These are phyloP conservation scores for Monascus ruber DNA, from an alignment of 2,329 filamentous ascomycete species.

Conservation along the genomic window DNA sequence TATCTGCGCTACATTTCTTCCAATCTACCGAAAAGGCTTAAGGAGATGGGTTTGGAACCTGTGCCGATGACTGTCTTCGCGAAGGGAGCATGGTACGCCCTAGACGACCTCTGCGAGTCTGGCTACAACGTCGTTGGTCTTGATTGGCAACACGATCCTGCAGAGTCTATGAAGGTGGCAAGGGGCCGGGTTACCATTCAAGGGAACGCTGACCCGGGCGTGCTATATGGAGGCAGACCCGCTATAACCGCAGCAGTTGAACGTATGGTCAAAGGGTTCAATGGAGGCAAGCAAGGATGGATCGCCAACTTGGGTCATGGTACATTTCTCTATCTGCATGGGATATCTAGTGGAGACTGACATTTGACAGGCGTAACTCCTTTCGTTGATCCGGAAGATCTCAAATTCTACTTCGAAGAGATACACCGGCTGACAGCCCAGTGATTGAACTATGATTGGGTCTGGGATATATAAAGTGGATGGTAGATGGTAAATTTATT, in stretches of 20 bases:
- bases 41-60: conserved; percentile 60
- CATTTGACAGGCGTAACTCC: conserved; percentile 66
- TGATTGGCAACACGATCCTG: conserved; percentile 88
- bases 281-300: conserved; percentile 77
- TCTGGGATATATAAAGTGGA: neutral
- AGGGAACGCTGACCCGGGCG: conserved; percentile 89
- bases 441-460: neutral
- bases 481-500: neutral
- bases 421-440: conserved; percentile 51
- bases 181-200: conserved; percentile 72
- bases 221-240: conserved; percentile 73
- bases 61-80: conserved; percentile 98
- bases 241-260: conserved; percentile 74
- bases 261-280: conserved; percentile 78
- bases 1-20: conserved; percentile 76
- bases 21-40: conserved; percentile 62
- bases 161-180: conserved; percentile 69
- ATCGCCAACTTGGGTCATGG: conserved; percentile 95
- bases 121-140: conserved; percentile 90
- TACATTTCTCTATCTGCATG: conserved; percentile 33
- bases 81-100: conserved; percentile 92
- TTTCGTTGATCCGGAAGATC: conserved; percentile 81
- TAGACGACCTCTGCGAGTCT: conserved; percentile 74
- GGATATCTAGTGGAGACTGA: conserved; percentile 3
- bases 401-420: conserved; percentile 90